Percentiles rank a stretch among this genome's conserved stretches.
Evolutionary conservation across 352 stramenopile genomes (phyloP).

Genomic region (Lagenidium giganteum): DNA sequence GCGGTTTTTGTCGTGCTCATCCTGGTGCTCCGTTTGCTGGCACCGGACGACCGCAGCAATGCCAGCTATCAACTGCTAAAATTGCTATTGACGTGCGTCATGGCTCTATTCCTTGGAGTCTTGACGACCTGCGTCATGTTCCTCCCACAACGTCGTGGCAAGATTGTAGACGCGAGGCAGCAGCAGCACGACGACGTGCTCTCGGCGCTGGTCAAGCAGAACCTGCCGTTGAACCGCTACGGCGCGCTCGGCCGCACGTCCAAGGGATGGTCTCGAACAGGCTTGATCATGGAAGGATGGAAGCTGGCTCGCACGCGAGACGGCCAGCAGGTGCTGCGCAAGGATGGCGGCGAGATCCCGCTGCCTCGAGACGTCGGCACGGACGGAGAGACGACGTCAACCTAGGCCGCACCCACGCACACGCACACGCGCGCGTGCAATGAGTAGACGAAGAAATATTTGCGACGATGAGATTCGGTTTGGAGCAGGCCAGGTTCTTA

Average conservation of each 20-base stretch:
- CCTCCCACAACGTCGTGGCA: conserved; percentile 8
- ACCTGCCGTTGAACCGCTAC: conserved; percentile 23
- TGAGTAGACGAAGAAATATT: too few relatives aligned
- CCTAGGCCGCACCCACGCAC: too few relatives aligned
- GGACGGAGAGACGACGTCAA: background rate
- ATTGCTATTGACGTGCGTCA: conserved; percentile 10
- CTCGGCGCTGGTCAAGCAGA: conserved; percentile 22
- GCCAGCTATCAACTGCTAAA: conserved; percentile 7
- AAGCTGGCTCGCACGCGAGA: conserved; percentile 9
- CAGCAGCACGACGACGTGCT: conserved; percentile 20
- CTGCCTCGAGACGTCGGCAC: conserved; percentile 5
- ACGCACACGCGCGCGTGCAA: too few relatives aligned
- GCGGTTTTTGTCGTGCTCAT: conserved; percentile 8
- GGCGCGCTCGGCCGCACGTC: conserved; percentile 21
- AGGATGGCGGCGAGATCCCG: conserved; percentile 20
- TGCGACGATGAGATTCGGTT: too few relatives aligned
- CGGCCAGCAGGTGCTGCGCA: conserved; percentile 19
- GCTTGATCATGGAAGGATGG: conserved; percentile 23
- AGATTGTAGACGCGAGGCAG: conserved; percentile 5
- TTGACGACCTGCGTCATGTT: conserved; percentile 8
- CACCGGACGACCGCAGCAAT: conserved; percentile 1
- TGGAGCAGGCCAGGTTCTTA: too few relatives aligned
- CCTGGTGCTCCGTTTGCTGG: conserved; percentile 6
- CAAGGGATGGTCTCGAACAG: conserved; percentile 19
- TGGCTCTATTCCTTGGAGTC: conserved; percentile 8